These are phyloP conservation scores for Pisolithus microcarpus DNA, from an alignment of 768 basidiomycete species.

Conservation along the genomic window DNA sequence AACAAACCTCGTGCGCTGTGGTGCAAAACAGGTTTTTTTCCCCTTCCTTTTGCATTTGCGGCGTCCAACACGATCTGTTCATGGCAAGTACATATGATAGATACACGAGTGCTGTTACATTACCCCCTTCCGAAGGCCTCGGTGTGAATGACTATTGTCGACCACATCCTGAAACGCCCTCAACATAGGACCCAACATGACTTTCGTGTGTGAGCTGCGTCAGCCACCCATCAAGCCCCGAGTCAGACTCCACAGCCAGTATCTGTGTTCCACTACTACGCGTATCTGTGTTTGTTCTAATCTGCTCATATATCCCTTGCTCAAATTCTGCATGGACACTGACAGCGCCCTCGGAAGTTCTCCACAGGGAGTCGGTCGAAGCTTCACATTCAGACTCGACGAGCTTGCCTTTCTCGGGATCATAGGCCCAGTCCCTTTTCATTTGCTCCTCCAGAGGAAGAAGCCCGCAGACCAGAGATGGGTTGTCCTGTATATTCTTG, in stretches of 20 bases:
- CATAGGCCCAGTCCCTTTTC: conserved; percentile 41
- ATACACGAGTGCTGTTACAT: no score
- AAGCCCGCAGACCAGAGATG: conserved; percentile 37
- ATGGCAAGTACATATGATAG: no score
- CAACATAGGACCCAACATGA: conserved; percentile 16
- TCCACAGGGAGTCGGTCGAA: conserved; percentile 10
- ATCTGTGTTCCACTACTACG: conserved; percentile 3
- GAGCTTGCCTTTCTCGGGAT: conserved; percentile 17
- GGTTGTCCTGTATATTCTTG: conserved; percentile 33
- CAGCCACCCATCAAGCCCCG: conserved; percentile 13
- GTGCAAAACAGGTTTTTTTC: no score
- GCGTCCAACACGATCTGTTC: no score
- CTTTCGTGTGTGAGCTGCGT: conserved; percentile 20
- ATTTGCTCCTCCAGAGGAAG: conserved; percentile 48
- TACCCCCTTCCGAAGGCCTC: no score
- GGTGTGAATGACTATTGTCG: no score
- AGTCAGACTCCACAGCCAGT: no score
- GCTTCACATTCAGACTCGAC: conserved; percentile 1
- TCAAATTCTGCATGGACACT: conserved; percentile 11
- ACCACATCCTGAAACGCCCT: conserved; percentile 10
- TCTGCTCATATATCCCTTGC: conserved; percentile 17
- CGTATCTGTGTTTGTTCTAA: conserved; percentile 14
- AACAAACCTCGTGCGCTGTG: no score
- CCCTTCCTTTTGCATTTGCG: no score
- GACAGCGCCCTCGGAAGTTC: conserved; percentile 12